phyloP scores from a whole-genome alignment of 23 red algal genomes.

The Pyropia yezoensis region DNA sequence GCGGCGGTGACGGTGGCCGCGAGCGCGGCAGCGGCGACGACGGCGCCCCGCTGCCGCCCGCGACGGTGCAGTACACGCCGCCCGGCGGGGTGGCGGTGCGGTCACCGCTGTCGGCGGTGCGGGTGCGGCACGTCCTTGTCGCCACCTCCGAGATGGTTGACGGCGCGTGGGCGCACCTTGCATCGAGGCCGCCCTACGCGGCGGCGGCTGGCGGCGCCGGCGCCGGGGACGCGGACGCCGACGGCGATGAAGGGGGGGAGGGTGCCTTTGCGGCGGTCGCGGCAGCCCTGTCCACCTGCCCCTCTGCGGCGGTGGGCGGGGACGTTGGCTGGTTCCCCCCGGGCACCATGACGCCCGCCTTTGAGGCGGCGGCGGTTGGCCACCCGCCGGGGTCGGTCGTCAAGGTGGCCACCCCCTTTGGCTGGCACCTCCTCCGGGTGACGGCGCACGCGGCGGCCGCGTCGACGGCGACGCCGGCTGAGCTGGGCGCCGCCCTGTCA shows the following conservation, averaged over 20 bases:
- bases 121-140: constrained; percentile 70
- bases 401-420: constrained; percentile 77
- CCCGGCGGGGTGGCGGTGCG: no score
- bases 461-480: constrained; percentile 48
- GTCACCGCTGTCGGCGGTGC: constrained; percentile 25
- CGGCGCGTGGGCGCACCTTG: constrained; percentile 33
- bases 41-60: no score
- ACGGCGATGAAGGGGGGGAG: constrained; percentile 17
- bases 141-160: constrained; percentile 65
- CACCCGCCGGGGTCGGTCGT: constrained; percentile 33
- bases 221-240: no score
- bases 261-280: constrained; percentile 48
- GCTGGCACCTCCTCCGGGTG: constrained; percentile 91
- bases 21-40: no score
- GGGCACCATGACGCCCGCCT: constrained; percentile 73
- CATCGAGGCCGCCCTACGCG: no score
- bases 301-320: constrained; percentile 58
- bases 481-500: constrained; percentile 38
- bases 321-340: constrained; percentile 94
- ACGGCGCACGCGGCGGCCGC: constrained; percentile 50
- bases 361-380: constrained; percentile 67
- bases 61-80: no score
- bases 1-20: no score
- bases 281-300: constrained; percentile 38
- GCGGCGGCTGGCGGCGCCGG: no score